Base-by-base conservation (phyloP, 2,329 filamentous ascomycete species). In the Pleurostoma richardsiae region DNA sequence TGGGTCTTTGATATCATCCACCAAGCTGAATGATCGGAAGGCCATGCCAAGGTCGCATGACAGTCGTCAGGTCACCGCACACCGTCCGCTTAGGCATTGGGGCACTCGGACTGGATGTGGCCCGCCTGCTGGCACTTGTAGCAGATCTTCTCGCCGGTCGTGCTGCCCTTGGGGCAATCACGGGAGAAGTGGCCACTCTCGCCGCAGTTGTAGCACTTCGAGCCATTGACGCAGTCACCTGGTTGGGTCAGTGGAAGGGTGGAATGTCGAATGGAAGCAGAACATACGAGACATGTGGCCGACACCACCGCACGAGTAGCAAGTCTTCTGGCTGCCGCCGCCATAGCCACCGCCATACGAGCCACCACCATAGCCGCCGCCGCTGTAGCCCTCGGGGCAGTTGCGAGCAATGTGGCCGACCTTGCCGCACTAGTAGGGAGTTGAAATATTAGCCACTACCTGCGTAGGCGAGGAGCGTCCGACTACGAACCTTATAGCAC, bases 161-260 rank as follows among this genome's bases (percentile, higher is more conserved):
- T 82, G 50, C 88, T 88, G 74, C 96, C 92, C 67, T 92, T 91
- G 60, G 91, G 87, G 81, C 94, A 99, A 72, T 99, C 94, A 56
- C 92, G 88, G 56, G 88, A 95, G 69, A 96, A 83, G 73, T 97
- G 92, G 53, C 94, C 92, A 59, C 92, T 87, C 77, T 96, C 90
- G 64, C 82, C 82, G 59, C 94, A 97, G 83, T 96, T 96, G 85
- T 97, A 99, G 86, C 94, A 99, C 80, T 97, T 97, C 79, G 95
- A 92, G 63, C 94, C 94, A 71, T 97, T 95, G 61, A 92, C 95
- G 74, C 94, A 99, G 74, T 97, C 94, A 59, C 81, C 80, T 82
- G 48, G 26, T 43, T n/a, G 19, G 42, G 43, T 59, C 47, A 43
- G 43, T 38, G 45, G 40, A 31, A 45, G 42, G 5, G 11, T 10